Evolutionary conservation across 495 filamentous ascomycete genomes (phyloP), one percentile per base, ranked within the genome.

Genomic region (Podospora pseudoanserina): DNA sequence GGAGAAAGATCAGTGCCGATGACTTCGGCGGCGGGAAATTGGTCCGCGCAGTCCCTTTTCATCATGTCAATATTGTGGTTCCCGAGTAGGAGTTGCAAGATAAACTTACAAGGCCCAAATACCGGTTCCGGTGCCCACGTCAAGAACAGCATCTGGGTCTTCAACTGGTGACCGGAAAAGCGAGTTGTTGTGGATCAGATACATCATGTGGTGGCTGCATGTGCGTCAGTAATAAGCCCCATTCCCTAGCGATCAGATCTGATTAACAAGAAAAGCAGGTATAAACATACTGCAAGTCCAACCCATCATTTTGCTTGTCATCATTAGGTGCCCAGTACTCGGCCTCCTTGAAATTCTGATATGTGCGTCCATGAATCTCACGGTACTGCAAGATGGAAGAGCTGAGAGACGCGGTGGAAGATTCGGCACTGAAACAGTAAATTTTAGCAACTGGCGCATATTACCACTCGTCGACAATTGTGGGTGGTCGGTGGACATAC

Each of bases 1-100:
- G 86, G 82, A 4, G 83, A 86, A 54, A 91, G 79, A 72, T 92
- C 90, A 13, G 87, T 87, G 15, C 88, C 90, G 44, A 87, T 76
- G 18, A 91, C 81, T 20, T 83, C 76, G 20, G 83, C 79, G n/a
- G 74, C 30, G 0, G 86, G 87, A 75, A 80, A 83, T n/a, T 79
- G 69, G 70, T 91, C 87, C 55, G 72, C 75, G 54, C 77, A 73
- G 71, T 74, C 56, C 19, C 55, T 58, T 49, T 6, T 49, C 11
- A 5, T 39, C 34, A 39, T 57, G 54, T n/a, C 54, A 57, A 18
- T 57, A 57, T 57, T 18, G 6, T 13, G 6, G 54, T 57, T 16
- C 16, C 18, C 16, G 20, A 5, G 6, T 23, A n/a, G 54, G 9
- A 23, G 15, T 0, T 4, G 54, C 3, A 57, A 2, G 6, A 18